These are phyloP conservation scores for Melampsora americana DNA, from an alignment of 1,284 basidiomycete genomes.

Conservation along the genomic window DNA sequence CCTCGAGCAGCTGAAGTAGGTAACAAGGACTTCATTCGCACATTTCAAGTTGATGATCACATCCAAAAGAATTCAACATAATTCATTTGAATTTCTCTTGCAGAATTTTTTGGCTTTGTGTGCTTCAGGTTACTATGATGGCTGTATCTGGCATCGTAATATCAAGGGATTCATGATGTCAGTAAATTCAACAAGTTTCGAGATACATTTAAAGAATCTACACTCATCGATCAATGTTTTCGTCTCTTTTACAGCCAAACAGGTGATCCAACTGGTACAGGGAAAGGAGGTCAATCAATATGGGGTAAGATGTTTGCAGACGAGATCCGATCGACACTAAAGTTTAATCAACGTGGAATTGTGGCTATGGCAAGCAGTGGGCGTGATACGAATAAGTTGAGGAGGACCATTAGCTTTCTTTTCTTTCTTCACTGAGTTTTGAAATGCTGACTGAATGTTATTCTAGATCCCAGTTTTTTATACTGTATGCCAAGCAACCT, in stretches of 20 bases:
- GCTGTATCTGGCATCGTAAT: slow-evolving; percentile 74
- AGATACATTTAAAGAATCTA: slow-evolving; percentile 47
- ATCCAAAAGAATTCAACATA: background rate
- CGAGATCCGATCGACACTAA: slow-evolving; percentile 84
- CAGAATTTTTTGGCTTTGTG: slow-evolving; percentile 93
- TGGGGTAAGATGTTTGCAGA: slow-evolving; percentile 77
- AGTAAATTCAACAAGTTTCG: background rate
- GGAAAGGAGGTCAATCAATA: slow-evolving; percentile 72
- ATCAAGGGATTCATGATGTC: slow-evolving; percentile 46
- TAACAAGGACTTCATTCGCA: background rate
- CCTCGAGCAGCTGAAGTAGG: slow-evolving; percentile 77
- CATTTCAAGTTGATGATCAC: background rate
- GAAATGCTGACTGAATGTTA: slow-evolving; percentile 15
- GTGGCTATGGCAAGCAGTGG: slow-evolving; percentile 98
- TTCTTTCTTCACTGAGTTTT: slow-evolving; percentile 42
- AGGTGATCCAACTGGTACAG: slow-evolving; percentile 56
- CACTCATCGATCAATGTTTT: background rate
- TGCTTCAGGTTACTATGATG: slow-evolving; percentile 82
- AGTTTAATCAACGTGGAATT: slow-evolving; percentile 90
- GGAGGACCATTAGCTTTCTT: slow-evolving; percentile 25
- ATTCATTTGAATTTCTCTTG: too few species aligned
- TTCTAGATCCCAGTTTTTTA: slow-evolving; percentile 69
- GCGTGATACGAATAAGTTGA: slow-evolving; percentile 81
- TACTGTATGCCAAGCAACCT: slow-evolving; percentile 84
- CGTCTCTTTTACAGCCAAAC: slow-evolving; percentile 47